These are phyloP conservation scores for Geotrichum siamense DNA, from an alignment of 1,139 yeast species.

Conservation along the genomic window DNA sequence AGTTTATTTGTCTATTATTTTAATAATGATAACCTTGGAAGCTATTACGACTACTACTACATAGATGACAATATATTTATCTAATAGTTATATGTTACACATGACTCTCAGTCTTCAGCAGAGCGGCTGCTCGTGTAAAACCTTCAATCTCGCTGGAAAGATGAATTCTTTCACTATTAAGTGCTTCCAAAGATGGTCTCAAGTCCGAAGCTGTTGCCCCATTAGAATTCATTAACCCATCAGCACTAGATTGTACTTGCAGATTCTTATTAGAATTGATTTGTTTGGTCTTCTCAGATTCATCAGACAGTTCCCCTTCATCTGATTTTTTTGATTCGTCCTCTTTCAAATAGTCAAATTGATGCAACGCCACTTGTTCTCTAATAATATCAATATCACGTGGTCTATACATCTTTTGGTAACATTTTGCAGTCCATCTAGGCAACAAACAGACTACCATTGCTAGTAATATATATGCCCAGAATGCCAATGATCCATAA, in stretches of 20 bases:
- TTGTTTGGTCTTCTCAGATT: background rate
- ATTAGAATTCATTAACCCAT: background rate
- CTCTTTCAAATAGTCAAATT: constrained; percentile 18
- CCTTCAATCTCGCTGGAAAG: constrained; percentile 14
- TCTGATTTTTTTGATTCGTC: background rate
- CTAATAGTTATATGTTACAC: background rate
- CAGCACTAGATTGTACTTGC: background rate
- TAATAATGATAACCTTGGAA: no score
- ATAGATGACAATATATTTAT: background rate
- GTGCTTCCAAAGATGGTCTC: constrained; percentile 3
- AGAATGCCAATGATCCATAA: constrained; percentile 64
- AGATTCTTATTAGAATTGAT: background rate
- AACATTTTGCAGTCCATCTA: constrained; percentile 58
- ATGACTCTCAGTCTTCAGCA: constrained; percentile 8
- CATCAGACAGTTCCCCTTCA: background rate
- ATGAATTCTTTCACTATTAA: constrained; percentile 11
- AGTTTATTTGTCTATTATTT: no score
- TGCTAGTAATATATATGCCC: constrained; percentile 79
- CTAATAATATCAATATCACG: constrained; percentile 78
- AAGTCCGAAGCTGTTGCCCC: background rate
- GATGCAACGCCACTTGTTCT: constrained; percentile 40
- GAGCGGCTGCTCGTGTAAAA: constrained; percentile 10
- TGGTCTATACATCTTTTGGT: constrained; percentile 60
- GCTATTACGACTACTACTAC: no score
- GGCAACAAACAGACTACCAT: constrained; percentile 68